Evolutionary conservation across 169 alveolate genomes (phyloP).

Genomic region (Babesia ovata): DNA sequence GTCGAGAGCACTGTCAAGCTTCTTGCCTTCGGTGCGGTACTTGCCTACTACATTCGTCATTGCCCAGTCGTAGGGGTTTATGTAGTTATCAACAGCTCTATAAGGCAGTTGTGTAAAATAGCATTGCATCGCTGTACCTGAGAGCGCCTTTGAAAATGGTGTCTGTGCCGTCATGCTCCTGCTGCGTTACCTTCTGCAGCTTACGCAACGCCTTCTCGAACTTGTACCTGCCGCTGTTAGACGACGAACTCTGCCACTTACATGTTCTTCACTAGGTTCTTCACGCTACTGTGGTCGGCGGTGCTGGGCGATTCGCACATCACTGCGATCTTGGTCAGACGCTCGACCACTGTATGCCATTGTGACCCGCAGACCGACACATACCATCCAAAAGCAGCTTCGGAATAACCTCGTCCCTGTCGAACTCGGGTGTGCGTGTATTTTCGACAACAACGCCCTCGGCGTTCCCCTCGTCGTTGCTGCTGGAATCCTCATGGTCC

Average conservation of each 20-base stretch:
- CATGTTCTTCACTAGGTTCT: constrained; percentile 62
- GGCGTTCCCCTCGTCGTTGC: constrained; percentile 49
- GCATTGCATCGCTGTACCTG: constrained; percentile 8
- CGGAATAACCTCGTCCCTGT: not conserved
- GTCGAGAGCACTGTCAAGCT: constrained; percentile 38
- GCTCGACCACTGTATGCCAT: constrained; percentile 55
- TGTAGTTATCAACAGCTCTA: constrained; percentile 66
- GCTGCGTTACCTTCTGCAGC: constrained; percentile 28
- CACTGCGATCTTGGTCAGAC: constrained; percentile 64
- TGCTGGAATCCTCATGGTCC: constrained; percentile 54
- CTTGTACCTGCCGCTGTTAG: constrained; percentile 36
- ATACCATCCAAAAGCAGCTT: constrained; percentile 34
- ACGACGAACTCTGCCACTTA: not conserved
- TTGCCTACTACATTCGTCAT: constrained; percentile 30
- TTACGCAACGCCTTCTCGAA: constrained; percentile 46
- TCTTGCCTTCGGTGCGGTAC: constrained; percentile 21
- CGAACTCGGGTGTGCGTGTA: not conserved
- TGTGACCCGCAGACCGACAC: too few species aligned
- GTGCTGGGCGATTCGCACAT: constrained; percentile 43
- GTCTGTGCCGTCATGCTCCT: constrained; percentile 11
- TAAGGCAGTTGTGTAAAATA: not conserved
- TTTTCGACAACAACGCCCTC: constrained; percentile 4
- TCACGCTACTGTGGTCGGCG: constrained; percentile 29
- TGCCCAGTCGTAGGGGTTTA: constrained; percentile 67
- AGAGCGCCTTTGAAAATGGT: constrained; percentile 52